Percentiles rank a stretch among this genome's conserved stretches.
Evolutionary conservation across 163 green algal genomes (phyloP).

Genomic region (Trebouxiophyceae sp.): DNA sequence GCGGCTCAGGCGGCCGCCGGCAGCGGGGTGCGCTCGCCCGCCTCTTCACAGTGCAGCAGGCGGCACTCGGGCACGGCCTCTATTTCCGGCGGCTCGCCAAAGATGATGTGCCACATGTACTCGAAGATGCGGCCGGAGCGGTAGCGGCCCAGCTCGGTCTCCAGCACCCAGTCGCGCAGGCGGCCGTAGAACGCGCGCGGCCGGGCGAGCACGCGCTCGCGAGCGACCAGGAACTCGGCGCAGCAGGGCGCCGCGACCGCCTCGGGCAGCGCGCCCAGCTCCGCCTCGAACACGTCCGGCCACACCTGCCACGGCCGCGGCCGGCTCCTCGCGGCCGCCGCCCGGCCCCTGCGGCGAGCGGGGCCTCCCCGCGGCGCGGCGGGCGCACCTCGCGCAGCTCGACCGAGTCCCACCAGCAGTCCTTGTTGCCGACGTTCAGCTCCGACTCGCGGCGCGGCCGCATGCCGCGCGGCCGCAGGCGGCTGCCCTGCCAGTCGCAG

Average conservation of each 20-base stretch:
- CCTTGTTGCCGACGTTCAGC: constrained; percentile 5
- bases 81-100: constrained; percentile 19
- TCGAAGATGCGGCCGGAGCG: constrained; percentile 16
- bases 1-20: no score
- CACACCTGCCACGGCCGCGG: no score
- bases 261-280: constrained; percentile 9
- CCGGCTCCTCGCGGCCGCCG: no score
- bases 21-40: no score
- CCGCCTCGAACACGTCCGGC: constrained; percentile 3
- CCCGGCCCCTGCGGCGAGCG: no score
- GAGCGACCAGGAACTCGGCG: constrained; percentile 15
- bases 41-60: constrained; percentile 10
- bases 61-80: constrained; percentile 12
- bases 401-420: constrained; percentile 13
- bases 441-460: not conserved
- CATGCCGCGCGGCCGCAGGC: not conserved
- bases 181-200: constrained; percentile 6
- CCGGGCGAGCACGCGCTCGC: constrained; percentile 3
- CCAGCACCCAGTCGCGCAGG: not conserved
- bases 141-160: not conserved
- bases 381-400: constrained; percentile 6
- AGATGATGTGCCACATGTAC: constrained; percentile 28
- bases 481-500: constrained; percentile 13
- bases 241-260: constrained; percentile 8
- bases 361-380: not conserved